A percentile compares a stretch with the other conserved stretches of the same genome.
Conservation (phyloP, 192 early-diverging fungal species). For the Haplosporangium gracile region DNA sequence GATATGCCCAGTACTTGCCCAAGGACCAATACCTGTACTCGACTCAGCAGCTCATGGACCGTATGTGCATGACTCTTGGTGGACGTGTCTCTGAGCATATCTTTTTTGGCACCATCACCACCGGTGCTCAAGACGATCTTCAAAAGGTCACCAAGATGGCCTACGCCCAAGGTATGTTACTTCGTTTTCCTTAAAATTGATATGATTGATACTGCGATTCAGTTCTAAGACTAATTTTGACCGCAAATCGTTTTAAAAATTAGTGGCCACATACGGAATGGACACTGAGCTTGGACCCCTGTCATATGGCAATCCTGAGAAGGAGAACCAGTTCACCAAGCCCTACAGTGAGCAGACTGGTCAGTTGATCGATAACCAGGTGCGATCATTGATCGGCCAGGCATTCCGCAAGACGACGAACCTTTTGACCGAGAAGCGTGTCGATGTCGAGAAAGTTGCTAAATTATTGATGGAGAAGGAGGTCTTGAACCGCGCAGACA, state of each 20-base stretch:
- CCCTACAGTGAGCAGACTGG: conserved; percentile 97
- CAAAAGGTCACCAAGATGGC: conserved; percentile 98
- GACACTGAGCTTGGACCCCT: conserved; percentile 88
- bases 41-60: conserved; percentile 90
- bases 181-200: not conserved
- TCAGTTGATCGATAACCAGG: conserved; percentile 95
- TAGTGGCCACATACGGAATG: conserved; percentile 95
- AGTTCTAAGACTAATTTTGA: not conserved
- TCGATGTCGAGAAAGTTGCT: conserved; percentile 93
- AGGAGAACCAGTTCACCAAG: conserved; percentile 89
- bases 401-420: conserved; percentile 87
- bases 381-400: conserved; percentile 80
- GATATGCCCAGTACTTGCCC: conserved; percentile 99
- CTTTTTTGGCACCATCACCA: conserved; percentile 95
- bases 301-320: conserved; percentile 76
- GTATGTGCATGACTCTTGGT: conserved; percentile 92
- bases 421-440: conserved; percentile 88
- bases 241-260: not conserved
- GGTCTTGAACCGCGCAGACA: conserved; percentile 95
- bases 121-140: conserved; percentile 96
- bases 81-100: conserved; percentile 91
- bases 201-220: not conserved
- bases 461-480: conserved; percentile 95
- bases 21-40: conserved; percentile 98
- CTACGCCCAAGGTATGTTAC: conserved; percentile 80